Conservation (phyloP, 805 yeast species). For the Kodamaea fukazawae region DNA sequence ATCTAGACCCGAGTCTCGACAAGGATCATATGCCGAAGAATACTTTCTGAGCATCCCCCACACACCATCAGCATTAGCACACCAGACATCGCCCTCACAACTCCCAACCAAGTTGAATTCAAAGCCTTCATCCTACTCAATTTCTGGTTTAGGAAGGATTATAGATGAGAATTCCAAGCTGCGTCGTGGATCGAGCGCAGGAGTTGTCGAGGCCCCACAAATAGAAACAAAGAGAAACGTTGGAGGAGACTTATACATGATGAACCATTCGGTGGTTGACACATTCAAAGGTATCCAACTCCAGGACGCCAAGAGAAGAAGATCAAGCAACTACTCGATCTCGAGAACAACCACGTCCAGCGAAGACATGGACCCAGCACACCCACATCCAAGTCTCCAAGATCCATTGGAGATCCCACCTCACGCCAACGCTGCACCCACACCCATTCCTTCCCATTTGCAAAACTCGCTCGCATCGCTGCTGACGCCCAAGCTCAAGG, state of each 20-base stretch:
- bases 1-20: neutral
- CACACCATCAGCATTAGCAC: slow-evolving; percentile 2
- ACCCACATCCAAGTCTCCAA: neutral
- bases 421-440: neutral
- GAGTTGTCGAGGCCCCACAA: slow-evolving; percentile 38
- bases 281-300: slow-evolving; percentile 43
- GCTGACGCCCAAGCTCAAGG: slow-evolving; percentile 14
- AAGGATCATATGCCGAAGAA: slow-evolving; percentile 1
- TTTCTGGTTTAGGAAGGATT: slow-evolving; percentile 20
- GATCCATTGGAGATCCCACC: neutral
- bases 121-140: slow-evolving; percentile 16
- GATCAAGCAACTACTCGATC: slow-evolving; percentile 25
- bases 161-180: slow-evolving; percentile 7
- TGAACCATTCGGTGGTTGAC: slow-evolving; percentile 41
- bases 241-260: slow-evolving; percentile 43
- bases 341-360: slow-evolving; percentile 6
- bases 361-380: slow-evolving; percentile 5
- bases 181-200: slow-evolving; percentile 18
- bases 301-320: slow-evolving; percentile 39
- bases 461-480: neutral
- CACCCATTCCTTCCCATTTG: neutral
- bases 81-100: slow-evolving; percentile 7
- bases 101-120: slow-evolving; percentile 9
- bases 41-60: slow-evolving; percentile 3
- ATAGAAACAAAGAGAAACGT: slow-evolving; percentile 46